phyloP scores from a whole-genome alignment of 2,329 filamentous ascomycete genomes.

The Colletotrichum tamarilloi region DNA sequence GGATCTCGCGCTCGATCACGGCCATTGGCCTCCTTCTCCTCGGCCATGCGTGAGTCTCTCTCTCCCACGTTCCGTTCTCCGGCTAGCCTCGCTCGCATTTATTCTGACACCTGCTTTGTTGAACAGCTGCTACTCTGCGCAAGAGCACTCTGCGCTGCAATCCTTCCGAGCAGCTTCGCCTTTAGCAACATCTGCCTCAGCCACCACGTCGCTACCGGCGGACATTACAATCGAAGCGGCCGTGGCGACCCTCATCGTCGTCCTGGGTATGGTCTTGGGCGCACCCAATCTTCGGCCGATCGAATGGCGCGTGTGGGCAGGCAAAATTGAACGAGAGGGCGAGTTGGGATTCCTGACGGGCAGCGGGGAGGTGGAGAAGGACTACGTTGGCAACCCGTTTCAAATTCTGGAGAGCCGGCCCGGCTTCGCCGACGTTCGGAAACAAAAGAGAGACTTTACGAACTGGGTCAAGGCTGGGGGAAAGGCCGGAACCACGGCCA shows the following conservation, averaged over 20 bases:
- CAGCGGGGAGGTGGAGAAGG: conserved; percentile 75
- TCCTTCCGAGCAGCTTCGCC: conserved; percentile 59
- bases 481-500: conserved; percentile 21
- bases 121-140: conserved; percentile 90
- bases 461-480: conserved; percentile 70
- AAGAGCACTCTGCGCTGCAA: conserved; percentile 86
- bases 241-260: conserved; percentile 82
- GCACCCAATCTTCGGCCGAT: conserved; percentile 86
- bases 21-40: conserved; percentile 81
- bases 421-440: conserved; percentile 89
- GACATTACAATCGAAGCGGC: conserved; percentile 93
- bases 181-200: conserved; percentile 52
- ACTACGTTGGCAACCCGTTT: conserved; percentile 83
- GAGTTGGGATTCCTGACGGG: conserved; percentile 65
- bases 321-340: conserved; percentile 84
- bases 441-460: conserved; percentile 81
- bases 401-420: conserved; percentile 80
- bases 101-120: not conserved
- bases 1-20: conserved; percentile 77
- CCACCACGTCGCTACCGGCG: conserved; percentile 72
- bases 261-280: conserved; percentile 82
- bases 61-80: not conserved
- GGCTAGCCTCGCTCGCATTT: not conserved
- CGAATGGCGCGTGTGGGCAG: conserved; percentile 83
- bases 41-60: conserved; percentile 80